These are phyloP conservation scores for Bruguiera gymnorhiza DNA, from an alignment of 345 rosid species.

Conservation along the genomic window DNA sequence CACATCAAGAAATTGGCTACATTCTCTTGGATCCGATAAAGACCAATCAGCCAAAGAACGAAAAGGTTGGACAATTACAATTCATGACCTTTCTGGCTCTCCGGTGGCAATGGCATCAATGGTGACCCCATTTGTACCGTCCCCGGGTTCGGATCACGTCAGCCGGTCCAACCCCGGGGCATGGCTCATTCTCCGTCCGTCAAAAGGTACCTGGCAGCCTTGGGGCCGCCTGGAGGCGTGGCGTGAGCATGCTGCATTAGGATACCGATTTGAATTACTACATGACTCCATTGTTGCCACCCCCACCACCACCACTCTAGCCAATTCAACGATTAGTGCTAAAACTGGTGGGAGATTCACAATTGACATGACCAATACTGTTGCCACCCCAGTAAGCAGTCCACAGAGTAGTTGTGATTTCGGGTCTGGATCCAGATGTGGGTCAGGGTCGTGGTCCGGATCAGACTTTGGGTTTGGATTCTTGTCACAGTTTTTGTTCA, in stretches of 20 bases:
- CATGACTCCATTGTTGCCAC: constrained; percentile 46
- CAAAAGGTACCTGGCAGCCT: constrained; percentile 80
- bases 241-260: constrained; percentile 66
- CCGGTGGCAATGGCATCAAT: constrained; percentile 97
- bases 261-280: constrained; percentile 76
- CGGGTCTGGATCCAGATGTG: constrained; percentile 51
- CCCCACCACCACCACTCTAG: constrained; percentile 29
- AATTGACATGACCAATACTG: constrained; percentile 57
- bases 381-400: constrained; percentile 55
- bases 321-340: constrained; percentile 49
- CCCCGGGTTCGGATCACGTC: constrained; percentile 80
- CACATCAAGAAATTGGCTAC: constrained; percentile 45
- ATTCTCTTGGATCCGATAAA: constrained; percentile 46
- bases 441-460: constrained; percentile 54
- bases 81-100: constrained; percentile 95
- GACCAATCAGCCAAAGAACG: constrained; percentile 63
- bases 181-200: constrained; percentile 88
- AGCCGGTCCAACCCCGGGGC: constrained; percentile 85
- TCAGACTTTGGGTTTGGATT: constrained; percentile 49
- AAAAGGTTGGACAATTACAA: constrained; percentile 88
- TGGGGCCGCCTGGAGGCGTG: constrained; percentile 97
- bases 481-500: constrained; percentile 26
- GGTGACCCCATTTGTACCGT: constrained; percentile 96
- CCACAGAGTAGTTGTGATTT: constrained; percentile 86
- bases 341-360: constrained; percentile 75